Evolutionary conservation across 176 grass and related monocot species (phyloP).

Genomic region (Triticum aestivum): IWGSC_CS_RefSeq_v2.1 NC_057804.1:185007275-185007774

Average conservation of each 20-base stretch:
- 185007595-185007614: background rate
- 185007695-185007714: background rate
- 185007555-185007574: background rate
- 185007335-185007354: slow-evolving; percentile 12
- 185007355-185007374: background rate
- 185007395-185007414: too few relatives aligned
- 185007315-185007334: background rate
- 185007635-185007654: background rate
- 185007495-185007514: background rate
- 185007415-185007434: too few relatives aligned
- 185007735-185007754: background rate
- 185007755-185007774: background rate
- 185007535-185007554: background rate
- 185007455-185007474: background rate
- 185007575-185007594: slow-evolving; percentile 4
- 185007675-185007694: background rate
- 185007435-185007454: background rate
- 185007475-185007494: background rate
- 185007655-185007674: background rate
- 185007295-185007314: background rate
- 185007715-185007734: background rate
- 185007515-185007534: background rate
- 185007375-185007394: too few relatives aligned
- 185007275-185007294: slow-evolving; percentile 53
- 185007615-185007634: slow-evolving; percentile 1